Conservation (phyloP, 495 filamentous ascomycete species). For the Polyplosphaeria fusca region DNA sequence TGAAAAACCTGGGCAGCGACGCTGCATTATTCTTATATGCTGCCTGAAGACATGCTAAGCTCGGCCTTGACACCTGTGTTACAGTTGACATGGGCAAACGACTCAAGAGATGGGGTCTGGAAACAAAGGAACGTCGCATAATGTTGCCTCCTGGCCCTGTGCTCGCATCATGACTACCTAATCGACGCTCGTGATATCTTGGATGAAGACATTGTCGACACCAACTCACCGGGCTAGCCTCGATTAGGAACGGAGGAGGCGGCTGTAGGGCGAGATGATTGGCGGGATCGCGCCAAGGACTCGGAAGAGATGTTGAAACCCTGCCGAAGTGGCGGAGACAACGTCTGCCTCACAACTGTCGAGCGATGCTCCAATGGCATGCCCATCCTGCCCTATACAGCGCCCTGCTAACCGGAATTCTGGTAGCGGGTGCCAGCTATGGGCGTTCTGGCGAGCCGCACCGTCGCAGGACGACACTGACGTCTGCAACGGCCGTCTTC, state of each 20-base stretch:
- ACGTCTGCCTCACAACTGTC: conserved; percentile 14
- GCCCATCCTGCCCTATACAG: neutral
- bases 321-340: conserved; percentile 26
- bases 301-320: conserved; percentile 6
- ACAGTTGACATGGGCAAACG: neutral
- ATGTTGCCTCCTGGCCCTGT: conserved; percentile 22
- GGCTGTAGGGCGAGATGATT: no score
- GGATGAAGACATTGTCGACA: neutral
- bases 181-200: conserved; percentile 10
- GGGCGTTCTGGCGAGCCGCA: neutral
- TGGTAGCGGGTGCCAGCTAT: neutral
- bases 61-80: conserved; percentile 2
- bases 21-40: conserved; percentile 28
- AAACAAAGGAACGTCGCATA: conserved; percentile 13
- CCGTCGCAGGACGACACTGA: no score
- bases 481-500: no score
- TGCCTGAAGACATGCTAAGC: conserved; percentile 8
- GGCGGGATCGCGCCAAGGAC: conserved; percentile 1
- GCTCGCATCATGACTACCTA: neutral
- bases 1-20: neutral
- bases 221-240: neutral
- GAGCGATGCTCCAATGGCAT: conserved; percentile 11
- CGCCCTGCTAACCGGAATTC: neutral
- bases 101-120: neutral
- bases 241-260: neutral